phyloP scores from a whole-genome alignment of 2,329 filamentous ascomycete species.

The Fusarium sp. region DNA sequence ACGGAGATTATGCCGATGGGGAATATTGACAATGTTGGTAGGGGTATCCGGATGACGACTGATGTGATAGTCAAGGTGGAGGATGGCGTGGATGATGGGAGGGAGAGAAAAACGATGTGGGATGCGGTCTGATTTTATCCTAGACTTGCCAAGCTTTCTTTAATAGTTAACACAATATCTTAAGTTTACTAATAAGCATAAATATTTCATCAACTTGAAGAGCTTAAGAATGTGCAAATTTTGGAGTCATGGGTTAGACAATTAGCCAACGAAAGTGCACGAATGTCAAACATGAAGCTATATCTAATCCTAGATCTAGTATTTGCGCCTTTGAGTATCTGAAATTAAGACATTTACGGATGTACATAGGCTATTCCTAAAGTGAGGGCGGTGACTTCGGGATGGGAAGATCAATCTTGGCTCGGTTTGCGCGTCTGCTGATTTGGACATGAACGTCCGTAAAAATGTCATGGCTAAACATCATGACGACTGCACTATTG shows the following conservation, averaged over 20 bases:
- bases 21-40: constrained; percentile 28
- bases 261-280: too few relatives aligned
- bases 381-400: background rate
- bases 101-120: constrained; percentile 35
- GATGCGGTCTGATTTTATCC: constrained; percentile 24
- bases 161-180: background rate
- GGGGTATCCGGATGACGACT: constrained; percentile 33
- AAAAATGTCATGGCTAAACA: background rate
- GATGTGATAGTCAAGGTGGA: constrained; percentile 40
- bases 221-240: too few relatives aligned
- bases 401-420: background rate
- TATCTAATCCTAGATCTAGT: background rate
- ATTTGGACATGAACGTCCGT: background rate
- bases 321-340: background rate
- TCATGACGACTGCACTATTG: background rate
- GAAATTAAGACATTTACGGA: background rate
- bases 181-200: background rate
- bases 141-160: background rate
- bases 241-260: background rate
- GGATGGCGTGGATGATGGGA: constrained; percentile 13
- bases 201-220: fast-evolving
- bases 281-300: too few relatives aligned
- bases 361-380: background rate
- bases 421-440: background rate
- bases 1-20: constrained; percentile 27